These are phyloP conservation scores for Puccinia horiana DNA, from an alignment of 1,284 basidiomycete genomes.

Conservation along the genomic window DNA sequence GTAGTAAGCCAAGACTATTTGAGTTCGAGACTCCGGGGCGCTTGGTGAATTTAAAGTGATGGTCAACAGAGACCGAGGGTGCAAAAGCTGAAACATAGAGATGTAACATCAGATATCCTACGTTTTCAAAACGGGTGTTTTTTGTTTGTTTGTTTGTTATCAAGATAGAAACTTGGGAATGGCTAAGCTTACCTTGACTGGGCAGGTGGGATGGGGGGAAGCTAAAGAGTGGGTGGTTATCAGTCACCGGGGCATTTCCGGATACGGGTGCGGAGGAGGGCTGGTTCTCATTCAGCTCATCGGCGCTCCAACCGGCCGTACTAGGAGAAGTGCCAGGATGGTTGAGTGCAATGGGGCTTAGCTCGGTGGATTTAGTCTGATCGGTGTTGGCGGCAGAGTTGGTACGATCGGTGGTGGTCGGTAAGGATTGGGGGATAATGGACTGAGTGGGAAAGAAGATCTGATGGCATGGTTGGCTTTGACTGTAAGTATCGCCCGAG, in stretches of 20 bases:
- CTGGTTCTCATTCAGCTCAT: constrained; percentile 25
- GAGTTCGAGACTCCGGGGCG: not conserved
- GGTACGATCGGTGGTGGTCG: constrained; percentile 2
- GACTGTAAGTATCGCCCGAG: constrained; percentile 6
- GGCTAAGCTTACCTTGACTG: constrained; percentile 8
- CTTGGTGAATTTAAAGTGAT: constrained; percentile 10
- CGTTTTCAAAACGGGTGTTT: not conserved
- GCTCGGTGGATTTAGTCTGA: constrained; percentile 11
- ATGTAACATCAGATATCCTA: not conserved
- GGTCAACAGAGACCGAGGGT: constrained; percentile 1
- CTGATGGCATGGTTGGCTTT: not conserved
- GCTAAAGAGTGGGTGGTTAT: constrained; percentile 10
- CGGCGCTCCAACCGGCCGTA: constrained; percentile 17
- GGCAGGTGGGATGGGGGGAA: not conserved
- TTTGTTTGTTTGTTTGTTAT: not conserved
- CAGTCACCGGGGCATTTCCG: not conserved
- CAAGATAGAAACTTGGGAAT: not conserved
- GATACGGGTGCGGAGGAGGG: not conserved
- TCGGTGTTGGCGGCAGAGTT: constrained; percentile 11
- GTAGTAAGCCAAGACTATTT: constrained; percentile 10
- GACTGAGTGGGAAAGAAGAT: constrained; percentile 21
- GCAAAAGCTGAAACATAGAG: constrained; percentile 12
- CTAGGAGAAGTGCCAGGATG: constrained; percentile 12
- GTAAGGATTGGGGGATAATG: not conserved
- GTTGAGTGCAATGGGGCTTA: constrained; percentile 7